These are phyloP conservation scores for Neofusicoccum sp. DNA, from an alignment of 2,329 filamentous ascomycete species.

Conservation along the genomic window DNA sequence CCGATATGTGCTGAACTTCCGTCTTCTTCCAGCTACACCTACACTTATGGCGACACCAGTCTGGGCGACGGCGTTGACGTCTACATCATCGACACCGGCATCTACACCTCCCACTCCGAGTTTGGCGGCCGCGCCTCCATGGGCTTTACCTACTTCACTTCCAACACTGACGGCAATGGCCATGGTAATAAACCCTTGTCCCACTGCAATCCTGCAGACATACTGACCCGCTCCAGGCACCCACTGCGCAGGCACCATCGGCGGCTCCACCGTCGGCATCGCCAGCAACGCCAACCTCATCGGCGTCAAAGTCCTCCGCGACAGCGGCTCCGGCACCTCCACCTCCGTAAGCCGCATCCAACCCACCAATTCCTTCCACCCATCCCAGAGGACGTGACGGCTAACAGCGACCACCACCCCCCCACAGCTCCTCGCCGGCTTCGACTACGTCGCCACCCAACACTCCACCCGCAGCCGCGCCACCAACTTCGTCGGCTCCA, in stretches of 20 bases:
- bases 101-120: slow-evolving; percentile 52
- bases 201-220: background rate
- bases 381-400: background rate
- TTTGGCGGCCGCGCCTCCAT: slow-evolving; percentile 32
- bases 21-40: background rate
- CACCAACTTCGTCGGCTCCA: slow-evolving; percentile 28
- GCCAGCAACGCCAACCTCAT: slow-evolving; percentile 35
- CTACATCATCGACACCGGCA: slow-evolving; percentile 66
- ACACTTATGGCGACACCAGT: background rate
- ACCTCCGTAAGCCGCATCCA: background rate
- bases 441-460: slow-evolving; percentile 37
- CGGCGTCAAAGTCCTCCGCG: slow-evolving; percentile 38
- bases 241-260: slow-evolving; percentile 35
- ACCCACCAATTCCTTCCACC: background rate
- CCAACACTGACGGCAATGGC: slow-evolving; percentile 3
- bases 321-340: slow-evolving; percentile 32
- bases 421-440: slow-evolving; percentile 34
- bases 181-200: too few relatives aligned
- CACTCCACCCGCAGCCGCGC: slow-evolving; percentile 30
- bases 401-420: background rate
- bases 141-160: slow-evolving; percentile 19
- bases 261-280: slow-evolving; percentile 33
- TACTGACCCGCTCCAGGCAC: slow-evolving; percentile 25
- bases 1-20: background rate
- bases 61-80: slow-evolving; percentile 44